Evolutionary conservation across 2,329 filamentous ascomycete genomes (phyloP), one percentile per base, ranked within the genome.

Genomic region (Stromatinia cepivora): DNA sequence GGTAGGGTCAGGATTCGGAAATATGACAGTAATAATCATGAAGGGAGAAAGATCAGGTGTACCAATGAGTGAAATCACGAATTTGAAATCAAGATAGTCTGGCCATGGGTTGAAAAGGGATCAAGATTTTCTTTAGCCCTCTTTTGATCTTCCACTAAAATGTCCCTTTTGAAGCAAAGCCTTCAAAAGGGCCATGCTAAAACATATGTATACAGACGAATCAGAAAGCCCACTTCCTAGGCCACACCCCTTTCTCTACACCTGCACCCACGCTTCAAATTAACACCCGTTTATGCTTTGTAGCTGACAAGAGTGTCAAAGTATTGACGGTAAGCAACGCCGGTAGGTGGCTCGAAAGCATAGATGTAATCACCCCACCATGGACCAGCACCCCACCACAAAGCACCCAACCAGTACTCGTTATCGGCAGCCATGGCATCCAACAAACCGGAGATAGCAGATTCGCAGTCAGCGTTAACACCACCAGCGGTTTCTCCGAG

Each of bases 371-470:
- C 75, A 0, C 75, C 81, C 84, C 80, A 81, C 80, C 82, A 87
- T 3, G 85, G 85, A 0, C 85, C 85, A 31, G 84, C 85, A 42
- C 82, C 82, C 85, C 85, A 87, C 83, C 84, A 87, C 0, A 83
- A 62, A 45, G 71, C 74, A 58, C 85, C 85, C 46, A 76, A 77
- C 85, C 86, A 86, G 3, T 86, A 83, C 77, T 86, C 84, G 1
- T 73, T 77, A 73, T 87, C 85, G 50, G 81, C 74, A 0, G 75
- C 78, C 73, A 87, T 72, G 75, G 84, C 84, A 36, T 77, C 74
- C 71, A 88, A 72, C 75, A 86, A 81, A 58, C 83, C 84, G 65
- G 81, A 79, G 20, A 87, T 75, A 20, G 86, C 85, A 7, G 76
- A 72, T 69, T 84, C 79, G 72, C 85, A 88, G 65, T 81, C 78